These are phyloP conservation scores for Gastrolobium bilobum DNA, from an alignment of 306 rosid genomes.

Conservation along the genomic window DNA sequence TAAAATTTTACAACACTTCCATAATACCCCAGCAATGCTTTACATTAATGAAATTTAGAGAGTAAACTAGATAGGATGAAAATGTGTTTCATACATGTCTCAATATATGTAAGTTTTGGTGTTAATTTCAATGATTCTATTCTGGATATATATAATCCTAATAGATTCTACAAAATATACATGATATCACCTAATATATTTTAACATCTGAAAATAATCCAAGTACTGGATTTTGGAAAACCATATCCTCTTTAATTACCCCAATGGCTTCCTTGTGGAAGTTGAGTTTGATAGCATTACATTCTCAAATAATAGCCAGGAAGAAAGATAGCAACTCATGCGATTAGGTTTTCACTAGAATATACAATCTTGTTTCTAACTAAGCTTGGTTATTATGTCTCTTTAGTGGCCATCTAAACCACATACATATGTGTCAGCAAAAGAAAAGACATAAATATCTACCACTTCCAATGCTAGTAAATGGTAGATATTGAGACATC, in stretches of 20 bases:
- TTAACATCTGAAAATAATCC: not conserved
- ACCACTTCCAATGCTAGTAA: slow-evolving; percentile 32
- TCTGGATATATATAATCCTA: too few relatives aligned
- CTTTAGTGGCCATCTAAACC: slow-evolving; percentile 4
- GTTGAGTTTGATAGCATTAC: slow-evolving; percentile 1
- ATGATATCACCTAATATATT: too few relatives aligned
- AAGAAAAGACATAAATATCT: not conserved
- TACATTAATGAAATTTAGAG: not conserved
- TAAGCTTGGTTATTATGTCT: not conserved
- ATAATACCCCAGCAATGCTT: not conserved
- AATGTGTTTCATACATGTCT: too few relatives aligned
- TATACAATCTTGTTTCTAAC: slow-evolving; percentile 28
- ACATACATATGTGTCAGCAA: slow-evolving; percentile 1
- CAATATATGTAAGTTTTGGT: too few relatives aligned
- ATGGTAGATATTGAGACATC: slow-evolving; percentile 8
- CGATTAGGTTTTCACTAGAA: not conserved
- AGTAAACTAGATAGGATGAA: not conserved
- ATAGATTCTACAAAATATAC: too few relatives aligned
- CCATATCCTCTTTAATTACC: slow-evolving; percentile 7
- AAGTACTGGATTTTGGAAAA: slow-evolving; percentile 14
- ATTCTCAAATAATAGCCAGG: slow-evolving; percentile 14
- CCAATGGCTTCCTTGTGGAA: slow-evolving; percentile 28
- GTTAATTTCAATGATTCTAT: too few relatives aligned
- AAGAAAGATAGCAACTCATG: slow-evolving; percentile 4
- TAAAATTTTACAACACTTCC: not conserved